These are phyloP conservation scores for Plasmodium knowlesi DNA, from an alignment of 169 alveolate genomes.

Conservation along the genomic window DNA sequence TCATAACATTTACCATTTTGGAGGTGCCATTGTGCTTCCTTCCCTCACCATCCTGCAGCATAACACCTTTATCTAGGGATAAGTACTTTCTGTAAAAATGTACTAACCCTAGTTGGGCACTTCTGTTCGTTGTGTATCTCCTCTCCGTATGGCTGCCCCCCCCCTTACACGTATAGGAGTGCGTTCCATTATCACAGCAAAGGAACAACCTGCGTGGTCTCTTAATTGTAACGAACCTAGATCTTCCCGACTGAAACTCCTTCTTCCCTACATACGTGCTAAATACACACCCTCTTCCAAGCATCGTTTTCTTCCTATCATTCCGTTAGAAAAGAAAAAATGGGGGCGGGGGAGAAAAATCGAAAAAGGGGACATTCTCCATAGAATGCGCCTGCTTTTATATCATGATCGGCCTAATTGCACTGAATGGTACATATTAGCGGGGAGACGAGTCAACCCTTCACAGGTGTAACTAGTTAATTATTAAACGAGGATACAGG, in stretches of 20 bases:
- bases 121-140: not conserved
- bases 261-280: slow-evolving; percentile 8
- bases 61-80: no score
- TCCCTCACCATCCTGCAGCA: not conserved
- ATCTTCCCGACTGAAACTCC: not conserved
- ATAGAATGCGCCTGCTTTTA: not conserved
- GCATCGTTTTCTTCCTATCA: slow-evolving; percentile 33
- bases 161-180: not conserved
- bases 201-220: not conserved
- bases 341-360: not conserved
- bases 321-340: slow-evolving; percentile 3
- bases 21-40: not conserved
- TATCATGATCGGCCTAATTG: not conserved
- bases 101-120: not conserved
- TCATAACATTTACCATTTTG: not conserved
- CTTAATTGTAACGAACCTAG: not conserved
- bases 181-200: not conserved
- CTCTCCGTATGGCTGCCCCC: not conserved
- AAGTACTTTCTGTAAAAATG: not conserved
- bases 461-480: not conserved
- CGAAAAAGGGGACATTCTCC: not conserved
- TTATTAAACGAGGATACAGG: not conserved
- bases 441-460: not conserved
- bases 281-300: slow-evolving; percentile 4
- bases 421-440: not conserved